Base-by-base conservation (phyloP, 2,329 filamentous ascomycete species). In the Neonectria magnoliae region DNA sequence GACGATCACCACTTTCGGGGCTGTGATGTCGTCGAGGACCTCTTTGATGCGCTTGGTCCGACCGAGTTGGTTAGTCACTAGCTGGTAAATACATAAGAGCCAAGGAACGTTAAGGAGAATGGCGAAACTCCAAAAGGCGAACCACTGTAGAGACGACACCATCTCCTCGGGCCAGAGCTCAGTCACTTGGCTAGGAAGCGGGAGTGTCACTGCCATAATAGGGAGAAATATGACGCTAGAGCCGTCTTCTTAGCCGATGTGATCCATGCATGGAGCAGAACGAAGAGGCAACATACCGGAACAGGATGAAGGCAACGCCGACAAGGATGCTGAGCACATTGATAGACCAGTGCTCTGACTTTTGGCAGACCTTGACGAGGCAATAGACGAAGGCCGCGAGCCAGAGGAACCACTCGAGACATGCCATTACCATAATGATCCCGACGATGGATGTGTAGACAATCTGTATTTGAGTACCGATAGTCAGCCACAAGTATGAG, bases 401-500 rank as follows among this genome's bases (percentile, higher is more conserved):
- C 93, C 94, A 98, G 14, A 98, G 87, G 65, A 97, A 90, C 94
- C 96, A 98, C 81, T 98, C 95, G 9, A 98, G 83, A 31, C 94
- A 84, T 2, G 95, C 95, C 64, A 92, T 92, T 25, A 96, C 74
- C 90, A 98, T 93, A 54, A 98, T 84, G 7, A 91, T 79, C 18
- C 93, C 93, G 38, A 98, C 87, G 70, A 98, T 91, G 60, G 90
- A 83, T 9, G 94, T 91, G 77, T 97, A 98, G 61, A 95, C 83
- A 72, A 97, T 94, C 93, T 98, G 27, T 1, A 31, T 18, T 54
- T 1, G 3, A 31, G 25, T 20, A 5, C 14, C 42, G n/a, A 27
- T 10, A 31, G 18, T 14, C 22, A 52, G 52, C 57, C 9, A 66
- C 14, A 60, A 33, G 7, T 45, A 45, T 22, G 31, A 36, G 38